Evolutionary conservation across 257 asterid genomes (phyloP), one percentile per base, ranked within the genome.

Genomic region (Eustoma russellianum): DNA sequence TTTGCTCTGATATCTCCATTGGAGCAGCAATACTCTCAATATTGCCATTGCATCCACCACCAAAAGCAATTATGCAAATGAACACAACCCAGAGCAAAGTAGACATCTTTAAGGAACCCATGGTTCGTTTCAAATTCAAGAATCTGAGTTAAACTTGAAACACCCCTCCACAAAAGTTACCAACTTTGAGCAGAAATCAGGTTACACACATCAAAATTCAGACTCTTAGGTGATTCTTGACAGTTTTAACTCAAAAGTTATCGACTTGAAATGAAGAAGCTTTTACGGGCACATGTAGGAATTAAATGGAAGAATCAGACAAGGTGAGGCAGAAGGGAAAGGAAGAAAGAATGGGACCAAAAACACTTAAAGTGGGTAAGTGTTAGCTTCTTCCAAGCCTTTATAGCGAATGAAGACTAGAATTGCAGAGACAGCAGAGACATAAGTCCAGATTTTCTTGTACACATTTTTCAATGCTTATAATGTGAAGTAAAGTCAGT

Each of bases 1-100:
- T 74, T 70, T 77, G 81, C 55, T 92, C 99, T 35, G 63, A 66
- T 66, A 18, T 74, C 75, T 66, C 72, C 95, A 92, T 92, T 47
- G 90, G 90, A 66, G 93, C 79, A 15, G 48, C 72, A 11, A 68
- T 59, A 50, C 53, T 55, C 11, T 70, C 94, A 60, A 48, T 83
- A 33, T 80, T 81, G 50, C 85, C 95, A 48, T 70, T 71, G 74
- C 96, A 83, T 48, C 63, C 56, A 1, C 52, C 66, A 66, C 69
- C 47, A 55, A 66, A 53, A 47, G 33, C 50, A 38, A 75, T 35
- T 7, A 70, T 16, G 66, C 63, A 75, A 0, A 77, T 17, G 50
- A 61, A 68, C 46, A 72, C 33, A 38, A 78, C 34, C 43, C 40
- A 60, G 61, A 70, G 61, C 0, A 14, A 47, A 8, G 78, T 46